Evolutionary conservation across 1,284 basidiomycete species (phyloP).

Genomic region (Pascua guehoae): DNA sequence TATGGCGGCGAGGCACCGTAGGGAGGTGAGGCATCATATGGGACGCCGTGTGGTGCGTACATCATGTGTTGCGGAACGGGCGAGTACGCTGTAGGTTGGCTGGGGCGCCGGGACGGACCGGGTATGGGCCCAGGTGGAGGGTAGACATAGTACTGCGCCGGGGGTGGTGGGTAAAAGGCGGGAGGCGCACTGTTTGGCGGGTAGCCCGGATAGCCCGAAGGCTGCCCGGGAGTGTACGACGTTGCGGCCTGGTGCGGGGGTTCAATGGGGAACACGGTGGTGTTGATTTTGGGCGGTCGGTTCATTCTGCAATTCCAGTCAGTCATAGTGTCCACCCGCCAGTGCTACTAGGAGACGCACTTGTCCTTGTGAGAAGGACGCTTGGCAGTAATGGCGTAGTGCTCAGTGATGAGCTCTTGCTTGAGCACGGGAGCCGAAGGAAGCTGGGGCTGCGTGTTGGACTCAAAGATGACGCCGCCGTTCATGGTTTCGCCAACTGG

Average conservation of each 20-base stretch:
- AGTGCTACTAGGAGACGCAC: slow-evolving; percentile 1
- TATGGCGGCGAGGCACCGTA: not conserved
- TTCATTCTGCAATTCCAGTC: slow-evolving; percentile 12
- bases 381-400: slow-evolving; percentile 22
- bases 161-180: too few relatives aligned
- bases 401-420: slow-evolving; percentile 24
- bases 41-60: not conserved
- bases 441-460: slow-evolving; percentile 11
- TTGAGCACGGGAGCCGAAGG: slow-evolving; percentile 20
- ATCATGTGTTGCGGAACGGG: not conserved
- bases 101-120: slow-evolving; percentile 9
- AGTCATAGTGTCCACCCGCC: not conserved
- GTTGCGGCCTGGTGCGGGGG: slow-evolving; percentile 4
- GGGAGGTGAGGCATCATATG: not conserved
- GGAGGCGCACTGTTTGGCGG: not conserved
- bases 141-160: slow-evolving; percentile 4
- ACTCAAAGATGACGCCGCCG: slow-evolving; percentile 22
- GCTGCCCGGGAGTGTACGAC: slow-evolving; percentile 4
- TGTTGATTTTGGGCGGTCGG: slow-evolving; percentile 13
- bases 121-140: slow-evolving; percentile 2
- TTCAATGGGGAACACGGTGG: slow-evolving; percentile 3
- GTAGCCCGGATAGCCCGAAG: not conserved
- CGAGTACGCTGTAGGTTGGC: not conserved
- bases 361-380: slow-evolving; percentile 19
- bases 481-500: slow-evolving; percentile 13